phyloP scores from a whole-genome alignment of 2,329 filamentous ascomycete genomes.

The Cladophialophora chaetospira region DNA sequence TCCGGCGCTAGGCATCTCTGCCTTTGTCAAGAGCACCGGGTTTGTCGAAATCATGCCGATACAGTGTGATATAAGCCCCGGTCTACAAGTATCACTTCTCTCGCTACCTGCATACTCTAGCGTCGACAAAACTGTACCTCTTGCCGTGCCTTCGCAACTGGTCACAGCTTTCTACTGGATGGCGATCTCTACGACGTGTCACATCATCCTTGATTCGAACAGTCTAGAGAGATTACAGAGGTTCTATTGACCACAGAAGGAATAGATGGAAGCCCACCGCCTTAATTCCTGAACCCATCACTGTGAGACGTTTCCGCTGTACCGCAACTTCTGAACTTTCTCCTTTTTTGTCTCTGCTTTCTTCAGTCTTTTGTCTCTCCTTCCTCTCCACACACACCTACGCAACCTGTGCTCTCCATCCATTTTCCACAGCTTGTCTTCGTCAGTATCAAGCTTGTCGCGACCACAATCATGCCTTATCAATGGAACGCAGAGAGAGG shows the following conservation, averaged over 20 bases:
- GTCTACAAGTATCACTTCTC: slow-evolving; percentile 6
- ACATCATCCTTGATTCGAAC: too few relatives aligned
- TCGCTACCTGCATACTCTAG: not conserved
- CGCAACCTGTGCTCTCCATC: not conserved
- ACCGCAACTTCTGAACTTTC: not conserved
- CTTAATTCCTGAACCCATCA: not conserved
- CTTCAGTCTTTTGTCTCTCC: slow-evolving; percentile 4
- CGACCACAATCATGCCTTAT: slow-evolving; percentile 20
- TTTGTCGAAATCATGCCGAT: not conserved
- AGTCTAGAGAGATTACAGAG: too few relatives aligned
- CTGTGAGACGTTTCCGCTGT: slow-evolving; percentile 22
- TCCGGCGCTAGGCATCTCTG: slow-evolving; percentile 3
- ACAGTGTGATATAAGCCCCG: not conserved
- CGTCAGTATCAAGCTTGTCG: not conserved
- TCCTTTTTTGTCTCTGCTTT: not conserved
- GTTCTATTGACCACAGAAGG: too few relatives aligned
- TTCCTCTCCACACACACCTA: slow-evolving; percentile 11
- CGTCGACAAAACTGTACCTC: not conserved
- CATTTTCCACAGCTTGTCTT: not conserved
- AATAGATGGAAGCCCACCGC: too few relatives aligned
- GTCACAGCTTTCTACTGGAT: not conserved
- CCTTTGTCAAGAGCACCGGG: not conserved
- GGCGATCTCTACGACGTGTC: too few relatives aligned
- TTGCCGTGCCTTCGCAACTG: not conserved
- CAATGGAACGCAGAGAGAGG: slow-evolving; percentile 24